Base-by-base conservation (phyloP, 352 stramenopile species). In the Globisporangium cylindrosporum region DNA sequence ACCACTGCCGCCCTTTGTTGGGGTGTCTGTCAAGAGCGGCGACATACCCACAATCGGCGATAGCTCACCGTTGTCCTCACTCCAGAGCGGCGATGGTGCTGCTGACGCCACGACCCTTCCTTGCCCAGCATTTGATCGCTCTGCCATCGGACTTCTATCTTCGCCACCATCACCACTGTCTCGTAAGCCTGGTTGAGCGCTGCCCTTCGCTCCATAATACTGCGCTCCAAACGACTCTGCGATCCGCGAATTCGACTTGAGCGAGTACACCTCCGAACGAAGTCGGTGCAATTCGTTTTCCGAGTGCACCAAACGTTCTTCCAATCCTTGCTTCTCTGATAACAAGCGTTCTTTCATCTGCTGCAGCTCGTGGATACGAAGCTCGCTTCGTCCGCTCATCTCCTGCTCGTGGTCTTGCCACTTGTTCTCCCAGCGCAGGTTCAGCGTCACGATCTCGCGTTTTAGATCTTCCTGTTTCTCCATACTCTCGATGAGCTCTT, bases 381-480 rank as follows among this genome's bases (percentile, higher is more conserved):
- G 41, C 22, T 91, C 81, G 32, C 82, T 74, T 2, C 73, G 74
- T 10, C 69, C 66, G 10, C 73, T 75, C 12, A 88, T 54, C 32
- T 90, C 80, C 63, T 86, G 75, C 62, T 94, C 76, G 49, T 88
- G 70, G 15, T 89, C 80, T 70, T 88, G 77, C 76, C 80, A 83
- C 57, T 83, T 87, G 48, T 86, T 89, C 53, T 91, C 84, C 79
- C 81, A 90, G 27, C 80, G 73, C n/a, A 91, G 38, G 48, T 86
- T 88, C n/a, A 82, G 61, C 6, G 79, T 79, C 22, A 90, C 73
- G 48, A 90, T 68, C n/a, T 92, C 77, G 1, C 79, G 80, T 27
- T 90, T 83, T 48, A 88, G 27, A 3, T 89, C 81, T 64, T 92
- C 82, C n/a, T 84, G 74, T 55, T 80, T 86, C 59, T 91, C 82